Conservation (phyloP, 2,329 filamentous ascomycete genomes). For the Cladosporium sphaerospermum region DNA sequence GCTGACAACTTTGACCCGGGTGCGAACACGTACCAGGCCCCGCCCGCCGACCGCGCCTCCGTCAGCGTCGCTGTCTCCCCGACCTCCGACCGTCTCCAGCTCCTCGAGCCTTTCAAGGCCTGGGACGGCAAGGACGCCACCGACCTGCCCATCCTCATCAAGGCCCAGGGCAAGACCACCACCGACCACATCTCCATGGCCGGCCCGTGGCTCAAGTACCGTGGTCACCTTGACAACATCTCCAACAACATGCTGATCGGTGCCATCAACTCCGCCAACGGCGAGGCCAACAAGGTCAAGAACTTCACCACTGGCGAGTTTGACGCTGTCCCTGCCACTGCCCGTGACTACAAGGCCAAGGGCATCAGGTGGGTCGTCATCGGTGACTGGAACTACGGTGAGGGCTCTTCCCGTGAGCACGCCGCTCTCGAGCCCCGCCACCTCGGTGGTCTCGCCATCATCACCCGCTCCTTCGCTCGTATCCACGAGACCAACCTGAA, state of each 20-base stretch:
- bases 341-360: constrained; percentile 97
- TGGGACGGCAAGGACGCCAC: constrained; percentile 90
- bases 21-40: constrained; percentile 91
- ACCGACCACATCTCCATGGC: constrained; percentile 50
- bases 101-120: constrained; percentile 74
- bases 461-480: constrained; percentile 92
- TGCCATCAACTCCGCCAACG: constrained; percentile 92
- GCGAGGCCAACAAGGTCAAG: constrained; percentile 94
- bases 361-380: constrained; percentile 95
- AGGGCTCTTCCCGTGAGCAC: constrained; percentile 96
- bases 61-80: constrained; percentile 81
- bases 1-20: constrained; percentile 79
- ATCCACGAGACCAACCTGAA: constrained; percentile 99
- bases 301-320: constrained; percentile 80
- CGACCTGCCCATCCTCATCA: constrained; percentile 88
- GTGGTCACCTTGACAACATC: constrained; percentile 98
- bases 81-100: constrained; percentile 85
- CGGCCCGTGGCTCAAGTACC: constrained; percentile 96
- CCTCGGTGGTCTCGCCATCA: constrained; percentile 93
- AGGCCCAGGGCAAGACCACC: constrained; percentile 92
- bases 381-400: constrained; percentile 99
- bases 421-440: constrained; percentile 96
- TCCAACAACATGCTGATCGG: constrained; percentile 99
- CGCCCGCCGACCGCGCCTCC: constrained; percentile 67
- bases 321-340: constrained; percentile 84